Evolutionary conservation across 345 rosid species (phyloP).

Genomic region (Murraya paniculata): DNA sequence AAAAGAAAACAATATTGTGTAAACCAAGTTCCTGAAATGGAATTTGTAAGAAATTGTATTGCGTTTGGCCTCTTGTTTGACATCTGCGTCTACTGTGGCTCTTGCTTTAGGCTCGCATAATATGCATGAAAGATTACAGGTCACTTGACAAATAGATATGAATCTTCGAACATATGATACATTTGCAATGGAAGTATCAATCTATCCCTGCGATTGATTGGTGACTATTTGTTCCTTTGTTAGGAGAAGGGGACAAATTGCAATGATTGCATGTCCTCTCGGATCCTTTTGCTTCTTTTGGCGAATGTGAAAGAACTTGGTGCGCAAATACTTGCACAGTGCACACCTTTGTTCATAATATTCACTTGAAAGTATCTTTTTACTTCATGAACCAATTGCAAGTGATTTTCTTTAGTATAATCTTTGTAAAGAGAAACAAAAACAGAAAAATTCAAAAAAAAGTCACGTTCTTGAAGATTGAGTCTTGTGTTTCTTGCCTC

Average conservation of each 20-base stretch:
- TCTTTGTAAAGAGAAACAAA: not conserved
- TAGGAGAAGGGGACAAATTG: not conserved
- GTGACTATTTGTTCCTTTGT: not conserved
- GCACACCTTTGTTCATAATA: not conserved
- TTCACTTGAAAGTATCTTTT: not conserved
- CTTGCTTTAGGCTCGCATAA: not conserved
- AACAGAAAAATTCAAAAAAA: not conserved
- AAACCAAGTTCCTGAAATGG: conserved; percentile 30
- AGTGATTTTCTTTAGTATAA: not conserved
- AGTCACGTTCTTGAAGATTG: not conserved
- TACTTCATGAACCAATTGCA: not conserved
- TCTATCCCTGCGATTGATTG: not conserved
- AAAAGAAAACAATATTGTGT: conserved; percentile 18
- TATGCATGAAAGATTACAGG: not conserved
- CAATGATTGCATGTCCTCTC: not conserved
- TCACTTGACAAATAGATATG: not conserved
- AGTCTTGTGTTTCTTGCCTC: not conserved
- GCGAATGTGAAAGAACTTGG: conserved; percentile 6
- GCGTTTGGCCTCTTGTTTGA: not conserved
- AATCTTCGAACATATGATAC: no score
- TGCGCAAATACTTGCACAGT: not conserved
- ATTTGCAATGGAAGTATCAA: no score
- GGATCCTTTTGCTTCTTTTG: not conserved
- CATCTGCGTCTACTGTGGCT: not conserved
- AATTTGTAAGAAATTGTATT: conserved; percentile 30